Evolutionary conservation across 1,284 basidiomycete species (phyloP).

Genomic region (Pulchroboletus neoregius): DNA sequence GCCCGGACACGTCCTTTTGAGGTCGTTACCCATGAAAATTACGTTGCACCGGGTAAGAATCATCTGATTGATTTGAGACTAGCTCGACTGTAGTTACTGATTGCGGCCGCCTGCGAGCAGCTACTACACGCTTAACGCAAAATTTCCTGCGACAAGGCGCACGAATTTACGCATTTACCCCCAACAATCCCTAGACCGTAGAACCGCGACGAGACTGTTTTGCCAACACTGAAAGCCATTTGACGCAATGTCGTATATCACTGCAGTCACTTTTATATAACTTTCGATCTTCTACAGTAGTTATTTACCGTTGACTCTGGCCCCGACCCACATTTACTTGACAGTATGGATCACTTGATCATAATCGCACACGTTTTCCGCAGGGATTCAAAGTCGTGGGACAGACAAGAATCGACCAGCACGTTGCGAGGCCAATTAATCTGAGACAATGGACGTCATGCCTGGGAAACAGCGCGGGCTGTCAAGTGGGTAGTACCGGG

Average conservation of each 20-base stretch:
- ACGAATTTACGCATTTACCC: slow-evolving; percentile 59
- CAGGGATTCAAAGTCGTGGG: slow-evolving; percentile 4
- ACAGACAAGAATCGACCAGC: background rate
- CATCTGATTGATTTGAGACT: slow-evolving; percentile 21
- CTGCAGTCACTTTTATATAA: slow-evolving; percentile 16
- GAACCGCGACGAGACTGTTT: slow-evolving; percentile 15
- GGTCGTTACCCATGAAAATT: slow-evolving; percentile 66
- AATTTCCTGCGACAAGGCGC: slow-evolving; percentile 76
- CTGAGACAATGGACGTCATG: background rate
- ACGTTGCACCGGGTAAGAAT: slow-evolving; percentile 73
- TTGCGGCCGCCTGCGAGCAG: slow-evolving; percentile 21
- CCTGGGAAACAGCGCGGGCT: background rate
- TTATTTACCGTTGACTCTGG: slow-evolving; percentile 24
- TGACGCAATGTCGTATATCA: slow-evolving; percentile 14
- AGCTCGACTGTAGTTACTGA: slow-evolving; percentile 21
- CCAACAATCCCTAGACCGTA: slow-evolving; percentile 33
- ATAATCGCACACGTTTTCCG: slow-evolving; percentile 22
- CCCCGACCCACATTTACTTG: slow-evolving; percentile 8
- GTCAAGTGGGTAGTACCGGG: background rate
- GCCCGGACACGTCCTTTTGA: slow-evolving; percentile 73
- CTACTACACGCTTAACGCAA: slow-evolving; percentile 47
- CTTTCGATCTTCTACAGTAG: slow-evolving; percentile 30
- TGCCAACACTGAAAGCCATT: slow-evolving; percentile 2
- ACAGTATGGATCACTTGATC: slow-evolving; percentile 14
- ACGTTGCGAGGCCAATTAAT: slow-evolving; percentile 2